Percentiles rank a stretch among this genome's conserved stretches.
These are phyloP conservation scores for Diaporthe nobilis DNA, from an alignment of 2,329 filamentous ascomycete genomes.

Conservation along the genomic window DNA sequence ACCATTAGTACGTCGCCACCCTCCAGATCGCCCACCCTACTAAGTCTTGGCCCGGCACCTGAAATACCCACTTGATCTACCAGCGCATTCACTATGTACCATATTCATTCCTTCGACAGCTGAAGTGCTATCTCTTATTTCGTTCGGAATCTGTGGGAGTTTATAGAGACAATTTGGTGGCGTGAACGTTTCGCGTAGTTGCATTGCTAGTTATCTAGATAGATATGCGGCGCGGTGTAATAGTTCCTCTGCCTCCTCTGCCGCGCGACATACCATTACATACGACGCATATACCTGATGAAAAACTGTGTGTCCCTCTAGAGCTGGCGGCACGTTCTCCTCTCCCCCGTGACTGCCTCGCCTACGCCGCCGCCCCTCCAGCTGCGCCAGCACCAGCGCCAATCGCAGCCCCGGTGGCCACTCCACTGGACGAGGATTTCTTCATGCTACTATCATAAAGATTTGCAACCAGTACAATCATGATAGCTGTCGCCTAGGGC, in stretches of 20 bases:
- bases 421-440: not conserved
- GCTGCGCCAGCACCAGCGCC: not conserved
- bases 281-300: not conserved
- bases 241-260: not conserved
- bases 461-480: constrained; percentile 8
- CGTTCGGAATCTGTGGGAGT: not conserved
- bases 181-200: not conserved
- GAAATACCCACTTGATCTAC: not conserved
- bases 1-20: not conserved
- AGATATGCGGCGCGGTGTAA: too few species aligned
- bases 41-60: not conserved
- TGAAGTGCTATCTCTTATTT: too few species aligned
- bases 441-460: constrained; percentile 9
- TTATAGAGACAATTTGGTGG: not conserved
- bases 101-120: not conserved
- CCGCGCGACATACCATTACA: not conserved
- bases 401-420: not conserved
- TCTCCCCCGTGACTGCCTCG: not conserved
- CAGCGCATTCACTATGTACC: not conserved
- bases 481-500: not conserved
- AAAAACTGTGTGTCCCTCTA: not conserved
- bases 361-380: constrained; percentile 12
- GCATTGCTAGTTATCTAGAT: not conserved
- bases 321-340: not conserved
- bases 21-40: not conserved